Conservation (phyloP, 306 rosid genomes). For the Citrullus mucosospermus region DNA sequence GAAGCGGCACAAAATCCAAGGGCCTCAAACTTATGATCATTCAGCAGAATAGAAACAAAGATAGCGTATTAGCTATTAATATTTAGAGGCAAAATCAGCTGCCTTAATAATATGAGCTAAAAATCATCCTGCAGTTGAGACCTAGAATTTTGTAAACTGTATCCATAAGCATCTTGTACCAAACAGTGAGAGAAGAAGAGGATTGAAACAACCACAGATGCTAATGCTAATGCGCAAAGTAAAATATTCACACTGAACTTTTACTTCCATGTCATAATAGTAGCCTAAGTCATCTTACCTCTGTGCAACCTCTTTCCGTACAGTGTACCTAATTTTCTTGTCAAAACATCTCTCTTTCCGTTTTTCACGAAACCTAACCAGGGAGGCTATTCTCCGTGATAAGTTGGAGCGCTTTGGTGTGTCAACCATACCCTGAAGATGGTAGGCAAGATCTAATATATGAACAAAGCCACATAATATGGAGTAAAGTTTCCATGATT, state of each 20-base stretch:
- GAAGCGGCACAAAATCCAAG: not conserved
- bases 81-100: not conserved
- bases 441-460: conserved; percentile 13
- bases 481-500: conserved; percentile 15
- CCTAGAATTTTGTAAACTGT: not conserved
- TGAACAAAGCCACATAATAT: conserved; percentile 22
- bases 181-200: not conserved
- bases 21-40: not conserved
- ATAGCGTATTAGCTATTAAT: not conserved
- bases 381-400: conserved; percentile 89
- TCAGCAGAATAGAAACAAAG: not conserved
- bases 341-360: conserved; percentile 96
- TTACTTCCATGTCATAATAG: not conserved
- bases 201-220: not conserved
- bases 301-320: conserved; percentile 95
- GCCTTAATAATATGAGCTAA: not conserved
- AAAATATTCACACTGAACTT: not conserved
- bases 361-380: conserved; percentile 91
- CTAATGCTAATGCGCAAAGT: not conserved
- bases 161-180: not conserved
- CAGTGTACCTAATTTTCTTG: conserved; percentile 89
- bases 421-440: conserved; percentile 48
- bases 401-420: conserved; percentile 58
- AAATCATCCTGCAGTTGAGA: not conserved
- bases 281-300: conserved; percentile 36